phyloP scores from a whole-genome alignment of 208 protist species.

The Plasmodiophora brassicae region DNA sequence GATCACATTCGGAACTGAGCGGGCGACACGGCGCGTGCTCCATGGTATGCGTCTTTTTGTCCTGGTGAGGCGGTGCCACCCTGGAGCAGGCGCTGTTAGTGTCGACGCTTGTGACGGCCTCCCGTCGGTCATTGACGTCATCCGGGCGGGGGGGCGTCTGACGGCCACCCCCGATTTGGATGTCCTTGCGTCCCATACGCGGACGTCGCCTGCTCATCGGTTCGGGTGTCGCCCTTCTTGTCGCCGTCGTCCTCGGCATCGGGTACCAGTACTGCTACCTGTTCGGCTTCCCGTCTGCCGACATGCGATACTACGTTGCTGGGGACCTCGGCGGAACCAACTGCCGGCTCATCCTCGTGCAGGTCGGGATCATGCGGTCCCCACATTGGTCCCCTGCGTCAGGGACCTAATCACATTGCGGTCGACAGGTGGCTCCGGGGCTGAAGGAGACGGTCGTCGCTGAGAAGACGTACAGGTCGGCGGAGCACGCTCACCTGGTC shows the following conservation, averaged over 20 bases:
- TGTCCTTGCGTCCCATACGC: constrained; percentile 71
- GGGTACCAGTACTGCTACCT: no score
- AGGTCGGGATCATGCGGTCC: not conserved
- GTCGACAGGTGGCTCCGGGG: not conserved
- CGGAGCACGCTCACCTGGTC: not conserved
- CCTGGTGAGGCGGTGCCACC: no score
- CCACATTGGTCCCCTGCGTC: not conserved
- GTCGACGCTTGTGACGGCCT: constrained; percentile 83
- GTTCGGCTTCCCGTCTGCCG: no score
- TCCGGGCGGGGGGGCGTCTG: constrained; percentile 69
- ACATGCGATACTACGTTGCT: not conserved
- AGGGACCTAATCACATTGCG: not conserved
- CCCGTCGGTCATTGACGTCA: constrained; percentile 62
- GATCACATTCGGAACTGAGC: no score
- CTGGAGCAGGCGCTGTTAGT: constrained; percentile 76
- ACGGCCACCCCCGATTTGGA: constrained; percentile 60
- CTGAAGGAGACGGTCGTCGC: not conserved
- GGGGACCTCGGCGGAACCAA: constrained; percentile 33
- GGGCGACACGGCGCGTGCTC: no score
- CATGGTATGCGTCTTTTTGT: no score
- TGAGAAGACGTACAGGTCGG: not conserved
- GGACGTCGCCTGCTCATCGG: constrained; percentile 75
- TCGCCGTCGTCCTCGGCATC: no score
- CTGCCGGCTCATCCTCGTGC: not conserved
- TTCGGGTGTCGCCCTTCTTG: constrained; percentile 88